A percentile compares a stretch with the other conserved stretches of the same genome.
These are phyloP conservation scores for Apiosordaria backusii DNA, from an alignment of 495 filamentous ascomycete genomes.

Conservation along the genomic window DNA sequence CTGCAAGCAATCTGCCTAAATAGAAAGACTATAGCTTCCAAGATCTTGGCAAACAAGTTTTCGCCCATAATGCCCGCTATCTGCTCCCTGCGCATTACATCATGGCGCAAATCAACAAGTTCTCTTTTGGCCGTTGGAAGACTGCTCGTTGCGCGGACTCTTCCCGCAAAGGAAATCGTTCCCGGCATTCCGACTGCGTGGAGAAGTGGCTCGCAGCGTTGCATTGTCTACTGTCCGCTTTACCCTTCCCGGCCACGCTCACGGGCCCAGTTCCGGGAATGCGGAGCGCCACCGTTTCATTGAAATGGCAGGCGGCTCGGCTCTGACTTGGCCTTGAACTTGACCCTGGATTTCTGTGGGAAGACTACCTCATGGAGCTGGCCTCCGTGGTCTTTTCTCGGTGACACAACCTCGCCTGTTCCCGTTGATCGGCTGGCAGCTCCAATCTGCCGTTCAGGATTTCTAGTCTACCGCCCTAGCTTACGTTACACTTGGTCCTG, in stretches of 20 bases:
- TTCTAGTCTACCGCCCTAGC: background rate
- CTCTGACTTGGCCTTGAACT: background rate
- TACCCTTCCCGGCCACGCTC: background rate
- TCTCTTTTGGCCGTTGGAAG: background rate
- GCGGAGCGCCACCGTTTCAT: conserved; percentile 19
- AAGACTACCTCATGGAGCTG: background rate
- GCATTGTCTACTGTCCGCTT: background rate
- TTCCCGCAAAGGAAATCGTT: conserved; percentile 5
- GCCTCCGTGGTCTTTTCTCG: conserved; percentile 15
- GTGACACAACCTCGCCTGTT: conserved; percentile 7
- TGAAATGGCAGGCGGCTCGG: background rate
- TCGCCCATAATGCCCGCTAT: background rate
- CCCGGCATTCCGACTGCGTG: conserved; percentile 19
- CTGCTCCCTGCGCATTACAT: background rate
- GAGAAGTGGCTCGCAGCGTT: background rate
- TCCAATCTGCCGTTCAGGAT: background rate
- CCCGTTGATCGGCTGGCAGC: background rate
- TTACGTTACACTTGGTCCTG: background rate
- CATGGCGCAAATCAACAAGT: conserved; percentile 1
- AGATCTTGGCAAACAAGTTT: background rate
- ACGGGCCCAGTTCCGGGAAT: conserved; percentile 21
- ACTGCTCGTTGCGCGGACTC: background rate
- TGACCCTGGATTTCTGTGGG: conserved; percentile 7
- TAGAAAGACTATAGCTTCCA: background rate
- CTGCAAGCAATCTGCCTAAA: too few species aligned